A percentile compares a stretch with the other conserved stretches of the same genome.
These are phyloP conservation scores for Krasilnikovozyma curviuscula DNA, from an alignment of 768 basidiomycete genomes.

Conservation along the genomic window DNA sequence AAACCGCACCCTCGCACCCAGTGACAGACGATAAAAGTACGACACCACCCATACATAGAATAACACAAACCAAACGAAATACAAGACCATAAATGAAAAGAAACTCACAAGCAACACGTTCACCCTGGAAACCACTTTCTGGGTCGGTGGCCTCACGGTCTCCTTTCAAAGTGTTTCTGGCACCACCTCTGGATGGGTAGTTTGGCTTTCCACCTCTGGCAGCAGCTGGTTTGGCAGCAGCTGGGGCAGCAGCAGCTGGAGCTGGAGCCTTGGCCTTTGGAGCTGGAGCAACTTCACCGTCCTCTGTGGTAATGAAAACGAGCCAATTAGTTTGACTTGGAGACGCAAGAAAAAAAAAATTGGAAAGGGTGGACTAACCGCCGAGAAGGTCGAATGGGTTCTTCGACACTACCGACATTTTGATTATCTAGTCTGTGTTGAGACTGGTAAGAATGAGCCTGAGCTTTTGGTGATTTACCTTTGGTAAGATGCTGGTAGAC, in stretches of 20 bases:
- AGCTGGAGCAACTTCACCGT: conserved; percentile 7
- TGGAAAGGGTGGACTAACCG: conserved; percentile 5
- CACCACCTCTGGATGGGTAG: neutral
- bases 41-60: neutral
- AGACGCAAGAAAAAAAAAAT: neutral
- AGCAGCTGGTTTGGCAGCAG: conserved; percentile 1
- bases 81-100: neutral
- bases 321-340: too few species aligned
- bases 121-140: neutral
- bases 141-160: conserved; percentile 1
- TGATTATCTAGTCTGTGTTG: too few species aligned
- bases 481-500: too few species aligned
- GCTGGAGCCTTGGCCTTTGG: conserved; percentile 6
- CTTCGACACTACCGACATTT: too few species aligned
- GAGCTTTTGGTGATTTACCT: too few species aligned
- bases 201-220: neutral
- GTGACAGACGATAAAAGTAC: neutral
- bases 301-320: conserved; percentile 1
- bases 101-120: neutral
- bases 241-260: conserved; percentile 9
- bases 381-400: conserved; percentile 13
- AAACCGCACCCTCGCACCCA: too few species aligned
- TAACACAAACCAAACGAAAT: neutral
- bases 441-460: too few species aligned
- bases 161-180: conserved; percentile 6